Evolutionary conservation across 768 basidiomycete species (phyloP).

Genomic region (Trichaptum fuscoviolaceum): DNA sequence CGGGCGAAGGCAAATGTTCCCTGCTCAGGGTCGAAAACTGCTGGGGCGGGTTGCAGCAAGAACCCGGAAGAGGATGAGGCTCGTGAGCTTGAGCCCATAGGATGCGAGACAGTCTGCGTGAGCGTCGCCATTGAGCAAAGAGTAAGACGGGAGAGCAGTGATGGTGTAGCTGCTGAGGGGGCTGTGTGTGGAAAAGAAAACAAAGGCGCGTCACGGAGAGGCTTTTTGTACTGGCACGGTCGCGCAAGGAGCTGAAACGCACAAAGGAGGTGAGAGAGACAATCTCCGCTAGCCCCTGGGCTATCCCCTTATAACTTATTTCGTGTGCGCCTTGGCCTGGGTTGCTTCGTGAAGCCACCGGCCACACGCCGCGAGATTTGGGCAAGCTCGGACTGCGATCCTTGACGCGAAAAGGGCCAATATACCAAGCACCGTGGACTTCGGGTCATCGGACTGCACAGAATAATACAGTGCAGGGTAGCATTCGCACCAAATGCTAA

Average conservation of each 20-base stretch:
- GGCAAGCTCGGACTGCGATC: no score
- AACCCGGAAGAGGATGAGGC: not conserved
- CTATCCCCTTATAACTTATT: not conserved
- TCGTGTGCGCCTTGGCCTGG: not conserved
- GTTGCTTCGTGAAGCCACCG: not conserved
- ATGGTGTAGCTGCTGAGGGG: not conserved
- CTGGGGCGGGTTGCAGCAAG: not conserved
- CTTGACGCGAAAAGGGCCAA: not conserved
- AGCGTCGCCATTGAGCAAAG: not conserved
- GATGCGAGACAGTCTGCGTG: not conserved
- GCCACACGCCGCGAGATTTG: not conserved
- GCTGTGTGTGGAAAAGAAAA: not conserved
- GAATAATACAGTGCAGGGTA: not conserved
- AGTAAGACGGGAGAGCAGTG: not conserved
- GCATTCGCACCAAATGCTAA: not conserved
- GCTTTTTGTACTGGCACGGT: not conserved
- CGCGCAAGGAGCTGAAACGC: not conserved
- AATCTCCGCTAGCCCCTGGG: not conserved
- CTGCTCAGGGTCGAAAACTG: not conserved
- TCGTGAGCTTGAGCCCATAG: not conserved
- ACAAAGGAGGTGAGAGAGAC: not conserved
- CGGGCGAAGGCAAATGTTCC: conserved; percentile 17
- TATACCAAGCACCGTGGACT: not conserved
- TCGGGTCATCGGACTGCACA: not conserved
- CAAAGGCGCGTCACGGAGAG: not conserved